Base-by-base conservation (phyloP, 352 stramenopile species). In the Phytopythium litorale region DNA sequence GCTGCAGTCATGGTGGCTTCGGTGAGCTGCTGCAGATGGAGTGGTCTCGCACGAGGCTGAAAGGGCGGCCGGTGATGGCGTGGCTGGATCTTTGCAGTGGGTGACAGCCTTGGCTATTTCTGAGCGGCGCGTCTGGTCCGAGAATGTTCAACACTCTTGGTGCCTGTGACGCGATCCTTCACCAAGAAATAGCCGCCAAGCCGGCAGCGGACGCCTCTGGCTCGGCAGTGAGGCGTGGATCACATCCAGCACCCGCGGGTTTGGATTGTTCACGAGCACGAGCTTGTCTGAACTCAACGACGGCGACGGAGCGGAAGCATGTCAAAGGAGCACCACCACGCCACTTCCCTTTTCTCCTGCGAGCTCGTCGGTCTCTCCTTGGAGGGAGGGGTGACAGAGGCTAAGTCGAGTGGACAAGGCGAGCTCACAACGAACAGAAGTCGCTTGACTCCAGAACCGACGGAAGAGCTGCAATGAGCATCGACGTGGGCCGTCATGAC, bases 151-250 rank as follows among this genome's bases (percentile, higher is more conserved):
- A 49, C 42, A 19, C 42, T 28, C 42, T 13, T 49, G 19, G 19
- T 28, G 18, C 42, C 0, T 15, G 8, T 4, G 42, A 8, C 25
- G 42, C 42, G 45, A 51, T 51, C n/a, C 45, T 28, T 32, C 21
- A 32, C 45, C 45, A 32, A 51, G 45, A 51, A 51, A 51, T 51
- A 51, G 45, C 45, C 21, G 25, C 9, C 7, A 51, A 32, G 45
- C 45, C 11, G 12, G 21, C 11, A 30, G 45, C 45, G 45, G n/a
- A 32, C 0, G 21, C n/a, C 1, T 7, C n/a, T 51, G 9, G 45
- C 3, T 25, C 21, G 7, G 45, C 9, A 19, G 1, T 2, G 19
- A 51, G n/a, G 21, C 25, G 19, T 49, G 19, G 16, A 48, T 23
- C 42, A 48, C 7, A 23, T 23, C 42, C 16, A 48, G 5, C 18